Evolutionary conservation across 2,329 filamentous ascomycete species (phyloP), one percentile per base, ranked within the genome.

Genomic region (Stachybotrys elegans): DNA sequence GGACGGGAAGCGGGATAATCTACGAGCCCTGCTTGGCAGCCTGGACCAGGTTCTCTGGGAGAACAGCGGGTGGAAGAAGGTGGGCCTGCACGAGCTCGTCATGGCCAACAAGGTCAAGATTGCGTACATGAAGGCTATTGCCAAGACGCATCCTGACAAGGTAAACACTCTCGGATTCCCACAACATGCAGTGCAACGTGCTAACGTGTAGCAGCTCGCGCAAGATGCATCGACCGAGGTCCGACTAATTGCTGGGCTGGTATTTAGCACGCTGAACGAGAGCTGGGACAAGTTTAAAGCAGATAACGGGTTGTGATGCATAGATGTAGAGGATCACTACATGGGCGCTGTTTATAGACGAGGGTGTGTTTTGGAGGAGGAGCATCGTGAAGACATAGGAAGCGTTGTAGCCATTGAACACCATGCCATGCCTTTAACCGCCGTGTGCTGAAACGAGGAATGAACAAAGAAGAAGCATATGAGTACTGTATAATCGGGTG

Each of bases 101-200:
- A 79, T 95, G 76, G 83, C 90, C 25, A 90, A 88, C 54, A 95
- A 92, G 74, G 93, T 97, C 63, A 98, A 98, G 79, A 85, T 98
- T 51, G 76, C 87, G 48, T 98, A 98, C 63, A 97, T 98, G 93
- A 96, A 95, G 78, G 93, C 92, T 6, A 97, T 98, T 76, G 88
- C 85, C 11, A 97, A 96, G 75, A 93, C 93, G 55, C 93, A 98
- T 75, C 93, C 93, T 48, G 93, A 98, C 66, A 98, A 98, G 85
- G 93, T 96, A 75, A 67, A 81, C 66, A 47, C 22, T 20, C 17
- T 8, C 6, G 16, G 13, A 20, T 25, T 3, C 22, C 21, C 12
- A 39, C 36, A 39, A 14, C n/a, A n/a, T n/a, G n/a, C n/a, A n/a
- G n/a, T n/a, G n/a, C n/a, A n/a, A 17, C 5, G 13, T 29, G 22